Base-by-base conservation (phyloP, 139 green algal genomes). In the Monoraphidium neglectum region DNA sequence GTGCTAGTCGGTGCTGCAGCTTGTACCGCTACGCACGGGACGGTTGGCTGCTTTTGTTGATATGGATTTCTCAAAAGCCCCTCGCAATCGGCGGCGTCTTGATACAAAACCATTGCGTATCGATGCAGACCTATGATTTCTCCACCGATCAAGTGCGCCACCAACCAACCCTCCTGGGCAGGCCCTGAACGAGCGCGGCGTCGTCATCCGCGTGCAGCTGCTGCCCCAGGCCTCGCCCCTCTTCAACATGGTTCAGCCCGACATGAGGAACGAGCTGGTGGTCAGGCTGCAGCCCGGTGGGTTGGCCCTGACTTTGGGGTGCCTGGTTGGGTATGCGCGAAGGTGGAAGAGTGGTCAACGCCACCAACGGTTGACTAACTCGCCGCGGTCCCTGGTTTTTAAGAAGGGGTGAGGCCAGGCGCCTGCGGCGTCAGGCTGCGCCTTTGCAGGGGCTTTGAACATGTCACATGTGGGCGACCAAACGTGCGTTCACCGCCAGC, bases 181-280 rank as follows among this genome's bases (percentile, higher is more conserved):
- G 43, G 43, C 75, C 15, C 54, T 80, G 2, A 75, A 75, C 46
- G 75, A 80, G 54, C 28, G 26, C n/a, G 60, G 65, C 28, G 75
- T 80, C 37, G 30, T 89, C 77, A 78, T 90, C 13, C 82, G 88
- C 26, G 86, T 93, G 6, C 88, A 93, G 84, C 84, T 93, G 18
- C 85, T 85, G 53, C 80, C 77, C 21, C 82, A 84, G 3, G 56
- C 86, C 13, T 57, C 72, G 71, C 56, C 78, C 66, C 54, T 83
- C 87, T 64, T 93, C 89, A 47, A 72, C 46, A 16, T 30, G n/a
- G 13, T n/a, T 2, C 62, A 72, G n/a, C 66, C 92, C 21, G 35
- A 84, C 38, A 86, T 91, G 74, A 85, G 96, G 43, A 98, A 99
- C 83, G 96, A 99, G 88, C 88, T 99, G 57, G 96, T 99, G 54